Conservation (phyloP, 2,329 filamentous ascomycete genomes). For the Clarireedia hainanense region DNA sequence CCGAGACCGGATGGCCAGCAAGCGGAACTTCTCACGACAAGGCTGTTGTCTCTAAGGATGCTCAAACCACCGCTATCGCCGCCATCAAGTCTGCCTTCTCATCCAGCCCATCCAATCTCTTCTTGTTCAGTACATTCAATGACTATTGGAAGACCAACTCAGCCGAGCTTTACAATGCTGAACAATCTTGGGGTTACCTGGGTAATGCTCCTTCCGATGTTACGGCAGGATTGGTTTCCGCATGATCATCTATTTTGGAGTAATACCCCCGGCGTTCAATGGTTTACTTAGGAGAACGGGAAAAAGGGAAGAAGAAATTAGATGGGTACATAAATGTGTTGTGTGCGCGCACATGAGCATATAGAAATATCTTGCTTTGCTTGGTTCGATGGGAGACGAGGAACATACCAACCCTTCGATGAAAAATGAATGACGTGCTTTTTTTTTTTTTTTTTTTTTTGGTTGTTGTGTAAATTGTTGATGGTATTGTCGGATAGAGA, state of each 20-base stretch:
- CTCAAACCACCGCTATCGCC: constrained; percentile 58
- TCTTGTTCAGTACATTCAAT: constrained; percentile 75
- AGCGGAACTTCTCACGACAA: constrained; percentile 55
- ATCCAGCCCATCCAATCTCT: constrained; percentile 42
- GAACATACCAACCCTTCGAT: not conserved
- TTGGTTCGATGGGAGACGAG: not conserved
- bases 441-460: not conserved
- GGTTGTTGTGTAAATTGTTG: not conserved
- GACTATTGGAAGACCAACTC: constrained; percentile 68
- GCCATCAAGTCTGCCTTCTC: constrained; percentile 56
- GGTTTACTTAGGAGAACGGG: not conserved
- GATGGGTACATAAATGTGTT: constrained; percentile 2
- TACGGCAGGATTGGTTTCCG: constrained; percentile 2
- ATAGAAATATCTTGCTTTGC: not conserved
- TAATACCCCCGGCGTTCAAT: constrained; percentile 1
- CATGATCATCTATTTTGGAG: not conserved
- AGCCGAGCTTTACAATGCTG: constrained; percentile 56
- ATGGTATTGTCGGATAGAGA: not conserved
- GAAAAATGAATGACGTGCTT: not conserved
- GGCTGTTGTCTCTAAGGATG: constrained; percentile 59
- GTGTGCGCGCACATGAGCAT: not conserved
- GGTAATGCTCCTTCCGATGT: constrained; percentile 21
- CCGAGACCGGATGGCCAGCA: constrained; percentile 80
- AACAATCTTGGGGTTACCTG: constrained; percentile 70
- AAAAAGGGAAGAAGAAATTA: not conserved